Base-by-base conservation (phyloP, 1,139 yeast species). In the Yamadazyma friedrichii region DNA sequence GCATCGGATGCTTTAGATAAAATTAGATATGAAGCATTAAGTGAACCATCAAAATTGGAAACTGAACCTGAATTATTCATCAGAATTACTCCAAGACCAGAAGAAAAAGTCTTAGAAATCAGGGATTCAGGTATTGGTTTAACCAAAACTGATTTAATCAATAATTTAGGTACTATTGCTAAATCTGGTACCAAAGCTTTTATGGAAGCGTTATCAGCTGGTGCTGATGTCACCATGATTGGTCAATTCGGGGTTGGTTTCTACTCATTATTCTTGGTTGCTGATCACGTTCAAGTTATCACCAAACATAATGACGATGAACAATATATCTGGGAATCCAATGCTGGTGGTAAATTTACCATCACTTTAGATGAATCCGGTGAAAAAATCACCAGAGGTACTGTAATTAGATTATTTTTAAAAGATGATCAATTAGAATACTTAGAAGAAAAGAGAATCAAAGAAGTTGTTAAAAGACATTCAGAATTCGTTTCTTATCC, bases 201-300 rank as follows among this genome's bases (percentile, higher is more conserved):
- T 70, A 93, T 94, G 98, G 98, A 94, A 76, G 98, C 98, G 55
- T 81, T 93, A 56, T 84, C 96, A 55, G 97, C 97, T 54, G 99
- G 99, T 76, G 98, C 98, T 53, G 99, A 94, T 71, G 97, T 94
- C 53, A 89, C 98, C 53, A 94, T 94, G 98, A 94, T 94, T 76
- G 99, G 99, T 81, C 98, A 94, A 77, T 94, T 94, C 78, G 99
- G 99, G 88, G 98, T 94, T 60, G 99, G 99, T 82, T 94, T 94
- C 93, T 94, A 94, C 86, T 93, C 99, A 44, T 80, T 93, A 58
- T 94, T 94, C 88, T 84, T 94, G 78, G 98, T 94, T 64, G 98
- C 98, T 62, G 99, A 94, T 77, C 89, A 84, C 62, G 98, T 94
- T 52, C 97, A 93, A 77, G 98, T 94, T 58, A 88, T 94, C 67